Base-by-base conservation (phyloP, 2,329 filamentous ascomycete genomes). In the Penicillium sp. region DNA sequence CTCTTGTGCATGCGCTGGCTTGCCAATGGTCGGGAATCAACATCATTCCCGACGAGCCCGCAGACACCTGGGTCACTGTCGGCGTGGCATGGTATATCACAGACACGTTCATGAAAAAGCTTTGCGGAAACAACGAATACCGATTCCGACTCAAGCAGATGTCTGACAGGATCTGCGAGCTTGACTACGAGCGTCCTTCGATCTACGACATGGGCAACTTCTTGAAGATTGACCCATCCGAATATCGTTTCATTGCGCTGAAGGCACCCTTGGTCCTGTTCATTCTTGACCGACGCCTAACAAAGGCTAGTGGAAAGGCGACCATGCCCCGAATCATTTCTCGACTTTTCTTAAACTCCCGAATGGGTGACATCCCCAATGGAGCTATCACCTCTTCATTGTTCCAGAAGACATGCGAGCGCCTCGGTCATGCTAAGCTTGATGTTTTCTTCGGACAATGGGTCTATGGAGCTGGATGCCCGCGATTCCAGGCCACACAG, bases 1-100 rank as follows among this genome's bases (percentile, higher is more conserved):
- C 83, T 48, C 76, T 99, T 18, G 87, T 95, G 8, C 88, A 94
- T 67, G 86, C 91, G 1, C 78, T 97, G 43, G 90, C 94, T 10
- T 89, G 86, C 53, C 94, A 99, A 69, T 99, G 92, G 88, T 89
- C 94, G 58, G 94, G 94, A 14, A 87, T 99, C 57, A 92, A 92
- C 66, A 89, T 99, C 60, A 87, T 95, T 43, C 87, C 94, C 0
- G 89, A 91, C 65, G 85, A 87, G 36, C 83, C 86, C 16, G 80
- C 81, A 46, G 94, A 99, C 69, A 84, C 86, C 48, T 99, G 94
- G 94, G 85, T 95, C 18, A 87, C 92, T 11, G 82, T 94, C 48
- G 95, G 92, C 13, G 87, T 95, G 42, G 89, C 92, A 0, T 92
- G 92, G 76, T 99, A 90, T 76, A 95, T 99, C 81, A 91, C 92